phyloP scores from a whole-genome alignment of 2,329 filamentous ascomycete species.

The Botrytis galanthina region DNA sequence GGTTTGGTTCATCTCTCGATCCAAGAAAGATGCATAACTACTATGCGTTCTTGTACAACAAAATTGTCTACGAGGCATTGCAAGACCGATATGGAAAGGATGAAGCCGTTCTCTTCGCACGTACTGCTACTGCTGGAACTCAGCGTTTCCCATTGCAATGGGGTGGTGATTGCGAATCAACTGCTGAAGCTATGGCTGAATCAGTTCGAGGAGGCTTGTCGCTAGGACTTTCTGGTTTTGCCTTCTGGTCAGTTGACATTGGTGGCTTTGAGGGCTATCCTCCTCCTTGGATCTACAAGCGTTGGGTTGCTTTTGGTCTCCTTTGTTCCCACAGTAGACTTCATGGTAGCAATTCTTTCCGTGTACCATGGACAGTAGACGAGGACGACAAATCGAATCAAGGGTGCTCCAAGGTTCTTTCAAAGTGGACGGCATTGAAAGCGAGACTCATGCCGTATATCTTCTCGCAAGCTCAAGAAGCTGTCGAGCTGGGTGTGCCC shows the following conservation, averaged over 20 bases:
- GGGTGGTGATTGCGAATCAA: conserved; percentile 63
- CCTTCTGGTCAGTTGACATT: conserved; percentile 62
- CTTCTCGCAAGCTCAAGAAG: conserved; percentile 50
- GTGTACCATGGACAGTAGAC: conserved; percentile 63
- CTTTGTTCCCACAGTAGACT: conserved; percentile 59
- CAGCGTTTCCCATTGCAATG: conserved; percentile 59
- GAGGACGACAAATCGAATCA: conserved; percentile 49
- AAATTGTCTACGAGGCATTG: conserved; percentile 55
- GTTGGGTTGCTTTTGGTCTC: conserved; percentile 62
- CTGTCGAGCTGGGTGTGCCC: conserved; percentile 50
- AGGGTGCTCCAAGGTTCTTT: conserved; percentile 51
- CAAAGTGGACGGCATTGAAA: conserved; percentile 46
- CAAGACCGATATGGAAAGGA: conserved; percentile 48
- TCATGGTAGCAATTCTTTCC: conserved; percentile 58
- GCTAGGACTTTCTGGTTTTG: conserved; percentile 55
- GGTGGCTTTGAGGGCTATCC: conserved; percentile 62
- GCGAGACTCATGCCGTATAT: conserved; percentile 58
- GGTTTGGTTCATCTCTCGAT: conserved; percentile 50
- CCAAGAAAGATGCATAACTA: conserved; percentile 62
- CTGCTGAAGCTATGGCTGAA: conserved; percentile 61
- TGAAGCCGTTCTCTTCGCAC: conserved; percentile 57
- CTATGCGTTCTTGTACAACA: conserved; percentile 61
- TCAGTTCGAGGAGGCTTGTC: conserved; percentile 57
- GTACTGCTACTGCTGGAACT: conserved; percentile 56
- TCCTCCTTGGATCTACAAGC: conserved; percentile 58